A percentile compares a stretch with the other conserved stretches of the same genome.
phyloP scores from a whole-genome alignment of 768 basidiomycete genomes.

The Russula sp. region DNA sequence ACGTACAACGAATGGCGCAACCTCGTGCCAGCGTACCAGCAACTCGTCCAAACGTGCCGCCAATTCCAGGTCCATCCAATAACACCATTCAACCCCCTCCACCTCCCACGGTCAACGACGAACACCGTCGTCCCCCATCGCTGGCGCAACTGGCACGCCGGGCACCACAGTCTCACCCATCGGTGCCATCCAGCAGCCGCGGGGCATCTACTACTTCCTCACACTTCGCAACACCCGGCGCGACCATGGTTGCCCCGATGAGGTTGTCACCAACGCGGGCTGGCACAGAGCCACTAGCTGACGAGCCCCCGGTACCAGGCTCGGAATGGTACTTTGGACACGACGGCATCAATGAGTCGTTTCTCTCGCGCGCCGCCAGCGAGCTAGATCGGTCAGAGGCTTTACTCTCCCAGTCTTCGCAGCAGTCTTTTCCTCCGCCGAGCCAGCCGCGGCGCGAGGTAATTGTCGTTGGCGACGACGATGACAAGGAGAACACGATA shows the following conservation, averaged over 20 bases:
- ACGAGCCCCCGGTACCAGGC: constrained; percentile 27
- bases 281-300: constrained; percentile 22
- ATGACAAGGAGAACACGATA: constrained; percentile 62
- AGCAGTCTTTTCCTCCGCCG: constrained; percentile 11
- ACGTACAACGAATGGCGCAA: neutral
- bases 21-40: neutral
- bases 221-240: constrained; percentile 7
- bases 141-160: neutral
- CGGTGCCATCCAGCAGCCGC: neutral
- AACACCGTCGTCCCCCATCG: neutral
- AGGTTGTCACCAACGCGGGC: constrained; percentile 20
- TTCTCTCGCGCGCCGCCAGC: constrained; percentile 42
- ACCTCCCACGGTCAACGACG: neutral
- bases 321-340: constrained; percentile 38
- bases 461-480: constrained; percentile 47
- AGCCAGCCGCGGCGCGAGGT: constrained; percentile 35
- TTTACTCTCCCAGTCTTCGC: constrained; percentile 19
- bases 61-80: constrained; percentile 5
- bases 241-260: constrained; percentile 5
- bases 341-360: constrained; percentile 39
- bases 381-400: constrained; percentile 36
- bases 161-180: neutral
- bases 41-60: neutral
- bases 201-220: neutral
- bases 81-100: neutral